phyloP scores from a whole-genome alignment of 2,329 filamentous ascomycete species.

The Fusarium clavum region DNA sequence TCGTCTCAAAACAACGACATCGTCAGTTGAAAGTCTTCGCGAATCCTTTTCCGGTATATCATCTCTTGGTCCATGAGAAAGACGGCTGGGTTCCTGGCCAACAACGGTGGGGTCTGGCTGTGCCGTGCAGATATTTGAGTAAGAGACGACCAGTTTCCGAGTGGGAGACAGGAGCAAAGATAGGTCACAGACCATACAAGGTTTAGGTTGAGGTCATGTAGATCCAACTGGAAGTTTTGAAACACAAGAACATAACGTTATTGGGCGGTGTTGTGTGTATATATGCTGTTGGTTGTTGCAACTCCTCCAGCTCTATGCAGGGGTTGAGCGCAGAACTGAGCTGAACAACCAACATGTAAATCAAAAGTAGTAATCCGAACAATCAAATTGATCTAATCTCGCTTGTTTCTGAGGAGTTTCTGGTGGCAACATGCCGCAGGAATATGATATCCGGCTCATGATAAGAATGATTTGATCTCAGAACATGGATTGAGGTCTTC shows the following conservation, averaged over 20 bases:
- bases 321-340: slow-evolving; percentile 5
- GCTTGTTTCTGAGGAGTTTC: neutral
- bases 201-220: neutral
- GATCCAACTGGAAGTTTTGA: slow-evolving; percentile 17
- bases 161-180: neutral
- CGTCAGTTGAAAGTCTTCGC: neutral
- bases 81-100: neutral
- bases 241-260: neutral
- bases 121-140: too few species aligned
- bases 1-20: neutral
- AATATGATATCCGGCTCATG: neutral
- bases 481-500: neutral
- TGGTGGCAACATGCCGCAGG: neutral
- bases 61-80: neutral
- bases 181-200: neutral
- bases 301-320: slow-evolving; percentile 36
- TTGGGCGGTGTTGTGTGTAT: slow-evolving; percentile 55
- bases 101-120: too few species aligned
- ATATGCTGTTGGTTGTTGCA: slow-evolving; percentile 33
- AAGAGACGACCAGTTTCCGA: neutral
- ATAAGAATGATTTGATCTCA: neutral
- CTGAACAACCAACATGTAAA: neutral
- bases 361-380: neutral
- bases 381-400: neutral
- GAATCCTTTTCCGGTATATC: neutral